Evolutionary conservation across 2,329 filamentous ascomycete genomes (phyloP).

Genomic region (Colletotrichum spaethianum): DNA sequence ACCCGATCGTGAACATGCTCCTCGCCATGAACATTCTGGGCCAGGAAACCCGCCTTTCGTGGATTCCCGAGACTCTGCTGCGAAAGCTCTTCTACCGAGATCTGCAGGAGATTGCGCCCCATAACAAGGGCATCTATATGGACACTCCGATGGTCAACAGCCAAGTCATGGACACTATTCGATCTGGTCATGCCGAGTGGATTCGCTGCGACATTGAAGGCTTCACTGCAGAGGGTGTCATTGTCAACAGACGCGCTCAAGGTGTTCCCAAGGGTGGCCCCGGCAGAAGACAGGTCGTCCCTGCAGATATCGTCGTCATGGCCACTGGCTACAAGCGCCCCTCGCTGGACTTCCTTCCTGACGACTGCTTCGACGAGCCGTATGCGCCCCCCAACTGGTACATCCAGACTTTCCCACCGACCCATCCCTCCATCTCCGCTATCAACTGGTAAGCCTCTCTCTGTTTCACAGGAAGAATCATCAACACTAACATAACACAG

Average conservation of each 20-base stretch:
- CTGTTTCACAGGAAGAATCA: neutral
- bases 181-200: conserved; percentile 81
- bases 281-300: conserved; percentile 75
- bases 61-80: conserved; percentile 83
- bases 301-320: conserved; percentile 84
- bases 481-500: conserved; percentile 53
- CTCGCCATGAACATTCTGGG: conserved; percentile 85
- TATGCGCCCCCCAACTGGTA: conserved; percentile 91
- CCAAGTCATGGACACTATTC: conserved; percentile 82
- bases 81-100: conserved; percentile 88
- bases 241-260: conserved; percentile 79
- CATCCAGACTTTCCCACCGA: conserved; percentile 85
- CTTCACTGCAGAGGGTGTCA: conserved; percentile 74
- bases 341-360: conserved; percentile 79
- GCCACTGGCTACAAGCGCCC: conserved; percentile 87
- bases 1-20: conserved; percentile 80
- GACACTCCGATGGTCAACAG: conserved; percentile 92
- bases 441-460: conserved; percentile 73
- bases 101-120: conserved; percentile 79
- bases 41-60: conserved; percentile 81
- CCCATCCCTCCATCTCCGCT: conserved; percentile 79
- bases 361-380: conserved; percentile 79
- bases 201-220: conserved; percentile 83
- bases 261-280: conserved; percentile 84
- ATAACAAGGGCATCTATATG: conserved; percentile 81